Conservation (phyloP, 768 basidiomycete species). For the Phylloporus sp. region DNA sequence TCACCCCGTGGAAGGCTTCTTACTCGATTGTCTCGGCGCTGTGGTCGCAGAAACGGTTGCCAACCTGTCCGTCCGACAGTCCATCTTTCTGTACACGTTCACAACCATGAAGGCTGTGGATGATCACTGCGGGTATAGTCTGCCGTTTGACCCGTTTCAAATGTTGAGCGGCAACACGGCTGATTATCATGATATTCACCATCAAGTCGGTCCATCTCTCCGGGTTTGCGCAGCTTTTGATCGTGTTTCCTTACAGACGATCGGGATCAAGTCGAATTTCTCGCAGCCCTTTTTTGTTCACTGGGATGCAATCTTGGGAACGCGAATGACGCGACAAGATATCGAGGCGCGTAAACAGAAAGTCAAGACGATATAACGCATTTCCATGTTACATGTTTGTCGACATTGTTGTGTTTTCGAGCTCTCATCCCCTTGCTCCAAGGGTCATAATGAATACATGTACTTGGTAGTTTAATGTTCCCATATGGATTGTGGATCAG, state of each 20-base stretch:
- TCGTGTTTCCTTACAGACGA: slow-evolving; percentile 21
- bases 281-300: slow-evolving; percentile 95
- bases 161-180: slow-evolving; percentile 83
- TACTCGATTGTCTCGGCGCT: slow-evolving; percentile 83
- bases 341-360: slow-evolving; percentile 50
- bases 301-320: slow-evolving; percentile 85
- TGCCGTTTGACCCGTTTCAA: slow-evolving; percentile 93
- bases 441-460: not conserved
- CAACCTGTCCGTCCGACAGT: slow-evolving; percentile 74
- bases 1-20: slow-evolving; percentile 91
- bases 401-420: not conserved
- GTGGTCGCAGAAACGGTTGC: slow-evolving; percentile 70
- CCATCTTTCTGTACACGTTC: slow-evolving; percentile 75
- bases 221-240: not conserved
- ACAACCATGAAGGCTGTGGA: slow-evolving; percentile 92
- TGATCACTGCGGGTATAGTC: slow-evolving; percentile 87
- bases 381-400: too few relatives aligned
- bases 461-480: not conserved
- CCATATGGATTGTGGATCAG: too few relatives aligned
- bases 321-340: slow-evolving; percentile 72
- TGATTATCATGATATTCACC: slow-evolving; percentile 98
- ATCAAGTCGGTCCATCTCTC: slow-evolving; percentile 56
- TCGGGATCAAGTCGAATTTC: slow-evolving; percentile 95
- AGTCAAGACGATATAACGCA: slow-evolving; percentile 19
- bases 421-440: not conserved